A percentile compares a stretch with the other conserved stretches of the same genome.
These are phyloP conservation scores for Olyra latifolia DNA, from an alignment of 176 grass and related monocot species.

Conservation along the genomic window DNA sequence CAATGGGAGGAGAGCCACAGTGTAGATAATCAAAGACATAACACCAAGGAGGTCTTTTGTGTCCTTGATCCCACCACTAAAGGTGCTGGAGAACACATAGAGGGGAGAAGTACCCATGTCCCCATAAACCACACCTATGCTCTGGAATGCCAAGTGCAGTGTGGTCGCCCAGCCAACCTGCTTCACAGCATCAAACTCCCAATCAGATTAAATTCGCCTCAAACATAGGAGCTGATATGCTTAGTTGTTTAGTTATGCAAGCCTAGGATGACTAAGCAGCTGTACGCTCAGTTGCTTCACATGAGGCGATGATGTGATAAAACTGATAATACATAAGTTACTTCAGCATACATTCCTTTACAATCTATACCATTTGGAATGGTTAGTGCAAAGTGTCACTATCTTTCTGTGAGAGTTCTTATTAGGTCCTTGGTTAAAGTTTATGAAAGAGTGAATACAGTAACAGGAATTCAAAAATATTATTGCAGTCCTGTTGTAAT, in stretches of 20 bases:
- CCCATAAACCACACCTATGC: constrained; percentile 71
- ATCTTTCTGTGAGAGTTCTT: not conserved
- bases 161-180: constrained; percentile 60
- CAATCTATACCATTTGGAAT: not conserved
- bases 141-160: constrained; percentile 63
- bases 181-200: not conserved
- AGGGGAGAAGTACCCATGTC: constrained; percentile 73
- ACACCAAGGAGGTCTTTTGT: constrained; percentile 60
- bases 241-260: not conserved
- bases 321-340: not conserved
- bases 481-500: not conserved
- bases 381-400: not conserved
- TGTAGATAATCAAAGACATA: constrained; percentile 66
- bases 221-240: not conserved
- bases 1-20: constrained; percentile 57
- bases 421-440: not conserved
- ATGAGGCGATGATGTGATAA: not conserved
- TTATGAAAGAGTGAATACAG: not conserved
- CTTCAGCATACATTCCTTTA: not conserved
- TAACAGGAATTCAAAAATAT: not conserved
- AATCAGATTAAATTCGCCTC: constrained; percentile 22
- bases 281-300: not conserved
- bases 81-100: constrained; percentile 73
- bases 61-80: constrained; percentile 50
- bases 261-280: constrained; percentile 1